Conservation (phyloP, 352 stramenopile genomes). For the Phytophthora niederhauseri region DNA sequence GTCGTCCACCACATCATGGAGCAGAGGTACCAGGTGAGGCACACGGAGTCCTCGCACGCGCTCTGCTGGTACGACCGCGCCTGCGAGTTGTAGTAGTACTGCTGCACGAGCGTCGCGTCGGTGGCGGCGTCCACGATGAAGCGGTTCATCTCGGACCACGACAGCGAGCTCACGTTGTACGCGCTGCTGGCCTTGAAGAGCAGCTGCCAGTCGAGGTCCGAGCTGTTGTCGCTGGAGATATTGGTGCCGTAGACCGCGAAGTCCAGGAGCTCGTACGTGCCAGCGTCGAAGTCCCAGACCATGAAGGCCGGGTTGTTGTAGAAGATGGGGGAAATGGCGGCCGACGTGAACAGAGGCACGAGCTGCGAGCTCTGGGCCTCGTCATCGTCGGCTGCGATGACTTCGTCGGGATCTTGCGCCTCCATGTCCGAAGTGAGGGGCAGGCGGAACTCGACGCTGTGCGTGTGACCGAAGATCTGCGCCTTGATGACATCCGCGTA, state of each 20-base stretch:
- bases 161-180: conserved; percentile 62
- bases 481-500: conserved; percentile 76
- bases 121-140: conserved; percentile 47
- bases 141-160: conserved; percentile 41
- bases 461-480: conserved; percentile 92
- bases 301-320: conserved; percentile 93
- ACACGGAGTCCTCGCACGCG: conserved; percentile 45
- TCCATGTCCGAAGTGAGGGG: conserved; percentile 31
- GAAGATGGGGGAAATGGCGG: conserved; percentile 89
- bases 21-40: conserved; percentile 67
- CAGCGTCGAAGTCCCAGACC: conserved; percentile 74
- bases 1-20: conserved; percentile 83
- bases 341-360: conserved; percentile 78
- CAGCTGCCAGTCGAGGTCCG: conserved; percentile 51
- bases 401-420: conserved; percentile 15
- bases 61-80: conserved; percentile 52
- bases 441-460: conserved; percentile 91
- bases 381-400: conserved; percentile 15
- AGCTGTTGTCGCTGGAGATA: conserved; percentile 42
- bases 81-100: conserved; percentile 85
- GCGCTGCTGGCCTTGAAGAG: conserved; percentile 59
- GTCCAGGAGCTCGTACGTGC: conserved; percentile 74
- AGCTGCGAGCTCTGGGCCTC: conserved; percentile 27
- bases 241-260: conserved; percentile 77
- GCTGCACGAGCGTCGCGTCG: conserved; percentile 52